Evolutionary conservation across 495 filamentous ascomycete species (phyloP).

Genomic region (Trichocladium antarcticum): DNA sequence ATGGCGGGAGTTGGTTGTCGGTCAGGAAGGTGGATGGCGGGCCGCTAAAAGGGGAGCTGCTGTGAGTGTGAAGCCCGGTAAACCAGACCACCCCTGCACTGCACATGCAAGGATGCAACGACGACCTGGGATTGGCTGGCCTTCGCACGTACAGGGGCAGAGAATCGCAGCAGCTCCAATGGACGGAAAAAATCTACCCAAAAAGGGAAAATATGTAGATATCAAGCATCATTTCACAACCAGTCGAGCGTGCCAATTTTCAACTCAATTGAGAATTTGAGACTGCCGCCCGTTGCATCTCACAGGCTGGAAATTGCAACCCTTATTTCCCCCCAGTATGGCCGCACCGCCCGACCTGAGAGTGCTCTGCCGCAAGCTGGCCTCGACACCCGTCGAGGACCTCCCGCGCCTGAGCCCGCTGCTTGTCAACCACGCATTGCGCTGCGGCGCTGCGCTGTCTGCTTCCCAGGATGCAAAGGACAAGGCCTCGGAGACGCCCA

Average conservation of each 20-base stretch:
- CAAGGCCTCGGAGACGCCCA: constrained; percentile 46
- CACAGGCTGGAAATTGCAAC: not conserved
- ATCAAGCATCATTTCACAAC: not conserved
- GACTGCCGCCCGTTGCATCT: not conserved
- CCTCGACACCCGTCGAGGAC: constrained; percentile 49
- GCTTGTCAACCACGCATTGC: constrained; percentile 49
- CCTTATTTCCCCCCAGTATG: constrained; percentile 3
- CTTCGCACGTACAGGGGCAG: constrained; percentile 1
- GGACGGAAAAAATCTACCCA: not conserved
- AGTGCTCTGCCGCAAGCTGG: constrained; percentile 55
- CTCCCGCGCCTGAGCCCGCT: constrained; percentile 52
- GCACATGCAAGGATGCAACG: constrained; percentile 8
- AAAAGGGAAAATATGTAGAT: not conserved
- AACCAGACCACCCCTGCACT: not conserved
- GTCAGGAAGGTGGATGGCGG: not conserved
- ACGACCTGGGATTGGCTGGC: constrained; percentile 11
- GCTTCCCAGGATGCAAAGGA: constrained; percentile 38
- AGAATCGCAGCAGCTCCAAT: not conserved
- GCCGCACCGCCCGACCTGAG: constrained; percentile 42
- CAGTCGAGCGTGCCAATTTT: too few relatives aligned
- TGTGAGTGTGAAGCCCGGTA: too few relatives aligned
- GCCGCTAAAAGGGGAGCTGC: not conserved
- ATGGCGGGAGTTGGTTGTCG: not conserved
- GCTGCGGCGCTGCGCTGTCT: constrained; percentile 50
- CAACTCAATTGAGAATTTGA: too few relatives aligned